These are phyloP conservation scores for Epichloe bromicola DNA, from an alignment of 2,329 filamentous ascomycete genomes.

Conservation along the genomic window DNA sequence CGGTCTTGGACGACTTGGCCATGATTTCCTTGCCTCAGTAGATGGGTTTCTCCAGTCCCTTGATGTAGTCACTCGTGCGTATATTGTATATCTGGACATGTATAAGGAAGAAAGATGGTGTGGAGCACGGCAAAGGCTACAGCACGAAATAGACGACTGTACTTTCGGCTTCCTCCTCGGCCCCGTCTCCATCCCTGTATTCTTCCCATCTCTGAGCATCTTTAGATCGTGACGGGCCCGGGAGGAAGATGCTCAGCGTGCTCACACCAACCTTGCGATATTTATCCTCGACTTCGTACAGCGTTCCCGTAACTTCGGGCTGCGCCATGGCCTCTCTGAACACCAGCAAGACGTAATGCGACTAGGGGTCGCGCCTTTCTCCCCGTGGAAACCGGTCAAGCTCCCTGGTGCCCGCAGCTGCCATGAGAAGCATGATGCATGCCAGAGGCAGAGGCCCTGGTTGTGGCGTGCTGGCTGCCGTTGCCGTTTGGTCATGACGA, in stretches of 20 bases:
- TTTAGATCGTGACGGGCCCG: not conserved
- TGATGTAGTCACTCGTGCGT: no score
- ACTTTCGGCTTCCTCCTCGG: no score
- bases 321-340: not conserved
- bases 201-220: not conserved
- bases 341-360: no score
- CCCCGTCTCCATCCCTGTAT: not conserved
- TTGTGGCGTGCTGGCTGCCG: constrained; percentile 25
- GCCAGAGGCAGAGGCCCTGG: no score
- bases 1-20: not conserved
- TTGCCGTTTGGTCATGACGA: constrained; percentile 27
- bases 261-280: not conserved
- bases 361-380: no score
- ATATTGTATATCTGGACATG: no score
- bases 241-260: not conserved
- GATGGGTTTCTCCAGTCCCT: not conserved
- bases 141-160: no score
- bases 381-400: no score
- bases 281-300: not conserved
- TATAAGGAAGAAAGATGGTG: no score
- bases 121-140: no score
- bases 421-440: no score
- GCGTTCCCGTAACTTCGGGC: not conserved
- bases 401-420: no score
- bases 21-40: not conserved